These are phyloP conservation scores for Neocallimastix lanati DNA, from an alignment of 192 early-diverging fungal genomes.

Conservation along the genomic window DNA sequence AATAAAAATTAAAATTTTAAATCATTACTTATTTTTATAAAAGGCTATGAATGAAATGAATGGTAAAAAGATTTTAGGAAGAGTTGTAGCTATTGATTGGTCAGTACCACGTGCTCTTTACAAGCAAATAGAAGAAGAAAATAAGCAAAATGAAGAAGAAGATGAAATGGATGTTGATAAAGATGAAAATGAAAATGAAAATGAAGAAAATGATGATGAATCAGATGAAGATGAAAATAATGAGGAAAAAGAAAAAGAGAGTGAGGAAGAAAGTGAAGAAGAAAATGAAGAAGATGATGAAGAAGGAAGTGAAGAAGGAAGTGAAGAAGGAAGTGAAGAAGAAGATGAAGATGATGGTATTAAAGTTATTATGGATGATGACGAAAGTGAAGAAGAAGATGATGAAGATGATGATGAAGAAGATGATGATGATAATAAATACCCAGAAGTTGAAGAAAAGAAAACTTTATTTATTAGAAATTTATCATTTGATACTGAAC, in stretches of 20 bases:
- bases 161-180: slow-evolving; percentile 15
- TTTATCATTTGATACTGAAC: slow-evolving; percentile 73
- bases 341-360: slow-evolving; percentile 4
- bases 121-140: background rate
- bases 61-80: slow-evolving; percentile 42
- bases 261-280: slow-evolving; percentile 3
- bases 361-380: background rate
- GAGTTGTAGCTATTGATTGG: slow-evolving; percentile 70
- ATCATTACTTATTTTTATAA: too few species aligned
- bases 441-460: slow-evolving; percentile 17
- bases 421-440: slow-evolving; percentile 13
- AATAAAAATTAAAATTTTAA: too few species aligned
- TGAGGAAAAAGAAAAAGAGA: slow-evolving; percentile 16
- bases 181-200: slow-evolving; percentile 23
- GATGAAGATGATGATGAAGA: slow-evolving; percentile 11
- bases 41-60: slow-evolving; percentile 51
- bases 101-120: slow-evolving; percentile 24
- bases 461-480: slow-evolving; percentile 88
- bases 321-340: slow-evolving; percentile 14
- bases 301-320: slow-evolving; percentile 7
- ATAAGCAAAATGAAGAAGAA: slow-evolving; percentile 25
- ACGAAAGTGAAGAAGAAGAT: slow-evolving; percentile 11
- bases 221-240: slow-evolving; percentile 12
- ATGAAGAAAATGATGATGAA: slow-evolving; percentile 8
- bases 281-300: slow-evolving; percentile 15